phyloP scores from a whole-genome alignment of 805 yeast species.

The Saturnispora zaruensis region DNA sequence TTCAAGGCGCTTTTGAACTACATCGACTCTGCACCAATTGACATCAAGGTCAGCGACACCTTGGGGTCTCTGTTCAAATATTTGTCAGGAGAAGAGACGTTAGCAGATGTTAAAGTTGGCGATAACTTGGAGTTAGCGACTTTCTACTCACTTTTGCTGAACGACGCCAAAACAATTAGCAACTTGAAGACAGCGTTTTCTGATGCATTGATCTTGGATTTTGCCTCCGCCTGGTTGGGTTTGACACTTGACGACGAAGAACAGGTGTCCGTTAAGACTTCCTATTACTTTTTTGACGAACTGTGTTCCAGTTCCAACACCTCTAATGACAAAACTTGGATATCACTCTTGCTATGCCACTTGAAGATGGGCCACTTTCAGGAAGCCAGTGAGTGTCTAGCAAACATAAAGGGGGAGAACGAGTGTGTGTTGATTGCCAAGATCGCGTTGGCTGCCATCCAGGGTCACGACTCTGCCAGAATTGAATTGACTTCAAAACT shows the following conservation, averaged over 20 bases:
- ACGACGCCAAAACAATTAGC: conserved; percentile 29
- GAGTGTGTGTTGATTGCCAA: conserved; percentile 42
- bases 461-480: conserved; percentile 29
- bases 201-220: conserved; percentile 69
- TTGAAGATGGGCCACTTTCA: conserved; percentile 72
- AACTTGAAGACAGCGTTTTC: conserved; percentile 42
- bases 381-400: conserved; percentile 66
- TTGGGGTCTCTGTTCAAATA: background rate
- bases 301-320: conserved; percentile 48
- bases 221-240: conserved; percentile 63
- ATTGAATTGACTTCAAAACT: conserved; percentile 28
- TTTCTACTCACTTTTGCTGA: background rate
- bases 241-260: conserved; percentile 30
- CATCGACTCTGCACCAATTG: conserved; percentile 9
- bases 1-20: conserved; percentile 14
- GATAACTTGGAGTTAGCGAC: conserved; percentile 5
- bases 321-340: conserved; percentile 37
- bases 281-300: conserved; percentile 73
- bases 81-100: background rate
- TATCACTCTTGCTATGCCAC: conserved; percentile 65
- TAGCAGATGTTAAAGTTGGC: background rate
- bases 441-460: conserved; percentile 52
- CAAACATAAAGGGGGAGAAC: conserved; percentile 19
- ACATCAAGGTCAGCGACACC: background rate
- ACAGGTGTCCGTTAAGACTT: conserved; percentile 30